A percentile compares a stretch with the other conserved stretches of the same genome.
Conservation (phyloP, 805 yeast species). For the Hanseniaspora singularis region DNA sequence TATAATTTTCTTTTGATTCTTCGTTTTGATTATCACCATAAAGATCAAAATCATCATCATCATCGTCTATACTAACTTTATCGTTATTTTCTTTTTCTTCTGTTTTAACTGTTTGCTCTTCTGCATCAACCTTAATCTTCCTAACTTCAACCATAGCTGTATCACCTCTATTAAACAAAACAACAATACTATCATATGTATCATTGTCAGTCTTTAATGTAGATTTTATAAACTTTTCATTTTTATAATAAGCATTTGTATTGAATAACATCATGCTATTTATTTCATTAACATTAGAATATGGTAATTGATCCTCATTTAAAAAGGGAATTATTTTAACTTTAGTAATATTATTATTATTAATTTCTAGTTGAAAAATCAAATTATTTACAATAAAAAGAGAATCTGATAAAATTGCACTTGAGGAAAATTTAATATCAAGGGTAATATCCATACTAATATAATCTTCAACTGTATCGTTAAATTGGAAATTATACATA, state of each 20-base stretch:
- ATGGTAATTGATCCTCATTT: not conserved
- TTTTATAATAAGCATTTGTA: conserved; percentile 3
- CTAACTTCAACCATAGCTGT: conserved; percentile 12
- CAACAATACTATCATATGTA: not conserved
- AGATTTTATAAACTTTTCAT: not conserved
- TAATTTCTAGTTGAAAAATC: not conserved
- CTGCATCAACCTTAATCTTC: not conserved
- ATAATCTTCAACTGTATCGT: conserved; percentile 20
- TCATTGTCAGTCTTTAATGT: conserved; percentile 1
- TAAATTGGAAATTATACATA: conserved; percentile 21
- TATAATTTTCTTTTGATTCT: conserved; percentile 15
- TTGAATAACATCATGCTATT: not conserved
- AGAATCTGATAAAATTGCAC: conserved; percentile 47
- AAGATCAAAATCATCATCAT: conserved; percentile 27
- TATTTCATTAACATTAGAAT: conserved; percentile 1
- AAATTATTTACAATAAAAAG: conserved; percentile 31
- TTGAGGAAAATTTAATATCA: conserved; percentile 36
- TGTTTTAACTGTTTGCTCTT: not conserved
- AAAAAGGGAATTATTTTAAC: not conserved
- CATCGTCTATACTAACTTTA: conserved; percentile 19
- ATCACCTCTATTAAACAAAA: conserved; percentile 14
- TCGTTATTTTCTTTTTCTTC: conserved; percentile 22
- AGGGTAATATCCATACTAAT: conserved; percentile 31
- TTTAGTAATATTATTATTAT: conserved; percentile 2
- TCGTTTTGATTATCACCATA: conserved; percentile 20